Percentiles rank a stretch among this genome's conserved stretches.
phyloP scores from a whole-genome alignment of 495 filamentous ascomycete genomes.

The Trichoderma parareesei region DNA sequence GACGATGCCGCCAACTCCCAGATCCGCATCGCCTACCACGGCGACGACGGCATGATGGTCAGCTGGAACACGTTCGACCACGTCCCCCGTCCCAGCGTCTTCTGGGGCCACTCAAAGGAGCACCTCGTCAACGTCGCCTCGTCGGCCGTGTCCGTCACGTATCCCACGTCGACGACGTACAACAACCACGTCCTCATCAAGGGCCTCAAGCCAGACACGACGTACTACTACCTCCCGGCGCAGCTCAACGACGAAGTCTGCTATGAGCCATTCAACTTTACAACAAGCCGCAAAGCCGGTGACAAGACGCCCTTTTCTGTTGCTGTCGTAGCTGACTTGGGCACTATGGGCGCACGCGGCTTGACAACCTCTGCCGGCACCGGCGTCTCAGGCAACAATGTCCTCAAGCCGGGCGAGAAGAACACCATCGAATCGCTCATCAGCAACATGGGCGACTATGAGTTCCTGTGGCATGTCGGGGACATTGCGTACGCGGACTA shows the following conservation, averaged over 20 bases:
- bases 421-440: constrained; percentile 31
- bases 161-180: constrained; percentile 42
- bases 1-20: background rate
- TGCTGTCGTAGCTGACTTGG: constrained; percentile 46
- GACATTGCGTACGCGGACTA: constrained; percentile 48
- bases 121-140: constrained; percentile 24
- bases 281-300: constrained; percentile 25
- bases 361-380: constrained; percentile 21
- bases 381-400: constrained; percentile 17
- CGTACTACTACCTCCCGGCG: constrained; percentile 39
- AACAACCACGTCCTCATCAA: constrained; percentile 40
- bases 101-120: constrained; percentile 28
- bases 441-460: constrained; percentile 17
- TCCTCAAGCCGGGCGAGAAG: constrained; percentile 24
- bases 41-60: constrained; percentile 19
- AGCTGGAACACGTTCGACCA: constrained; percentile 44
- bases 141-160: constrained; percentile 37
- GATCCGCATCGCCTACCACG: background rate
- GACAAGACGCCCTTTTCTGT: constrained; percentile 39
- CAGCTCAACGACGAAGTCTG: constrained; percentile 9
- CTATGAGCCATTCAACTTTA: constrained; percentile 22
- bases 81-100: constrained; percentile 33
- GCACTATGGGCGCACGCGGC: constrained; percentile 32
- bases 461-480: constrained; percentile 29
- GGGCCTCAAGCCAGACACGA: constrained; percentile 36